These are phyloP conservation scores for Holtermanniella nyarrowii DNA, from an alignment of 768 basidiomycete genomes.

Conservation along the genomic window DNA sequence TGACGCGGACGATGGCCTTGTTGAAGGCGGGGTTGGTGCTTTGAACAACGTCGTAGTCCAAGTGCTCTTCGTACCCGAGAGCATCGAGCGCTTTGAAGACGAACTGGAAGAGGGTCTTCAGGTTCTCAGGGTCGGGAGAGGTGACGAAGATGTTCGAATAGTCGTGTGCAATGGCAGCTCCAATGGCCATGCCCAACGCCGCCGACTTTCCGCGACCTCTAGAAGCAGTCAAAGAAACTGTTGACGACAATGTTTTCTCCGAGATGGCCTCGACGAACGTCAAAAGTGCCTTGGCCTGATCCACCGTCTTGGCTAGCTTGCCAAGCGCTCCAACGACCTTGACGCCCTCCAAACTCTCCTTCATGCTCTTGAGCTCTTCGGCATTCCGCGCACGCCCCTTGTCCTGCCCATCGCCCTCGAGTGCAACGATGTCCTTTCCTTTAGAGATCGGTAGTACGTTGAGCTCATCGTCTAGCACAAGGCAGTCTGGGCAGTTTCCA, in stretches of 20 bases:
- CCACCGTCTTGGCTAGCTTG: slow-evolving; percentile 79
- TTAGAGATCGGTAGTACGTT: slow-evolving; percentile 93
- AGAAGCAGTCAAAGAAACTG: slow-evolving; percentile 85
- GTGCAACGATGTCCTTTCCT: slow-evolving; percentile 76
- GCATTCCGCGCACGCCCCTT: slow-evolving; percentile 50
- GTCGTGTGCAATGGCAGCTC: slow-evolving; percentile 81
- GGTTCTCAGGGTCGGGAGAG: slow-evolving; percentile 90
- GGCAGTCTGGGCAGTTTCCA: slow-evolving; percentile 80
- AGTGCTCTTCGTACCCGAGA: slow-evolving; percentile 90
- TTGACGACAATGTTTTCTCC: slow-evolving; percentile 85
- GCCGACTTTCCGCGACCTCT: slow-evolving; percentile 96
- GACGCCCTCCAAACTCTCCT: slow-evolving; percentile 65
- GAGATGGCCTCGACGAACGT: slow-evolving; percentile 83
- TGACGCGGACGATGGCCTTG: slow-evolving; percentile 90
- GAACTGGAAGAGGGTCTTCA: slow-evolving; percentile 96
- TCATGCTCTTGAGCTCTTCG: slow-evolving; percentile 63
- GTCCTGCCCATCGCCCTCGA: slow-evolving; percentile 46
- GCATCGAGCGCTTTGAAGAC: slow-evolving; percentile 93
- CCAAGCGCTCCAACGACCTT: slow-evolving; percentile 82
- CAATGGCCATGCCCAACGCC: slow-evolving; percentile 86
- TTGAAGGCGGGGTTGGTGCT: slow-evolving; percentile 90
- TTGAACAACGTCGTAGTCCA: slow-evolving; percentile 95
- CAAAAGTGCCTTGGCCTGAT: slow-evolving; percentile 72
- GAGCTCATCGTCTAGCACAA: slow-evolving; percentile 93
- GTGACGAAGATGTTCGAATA: slow-evolving; percentile 98